phyloP scores from a whole-genome alignment of 1,284 basidiomycete genomes.

The Naganishia liquefaciens region DNA sequence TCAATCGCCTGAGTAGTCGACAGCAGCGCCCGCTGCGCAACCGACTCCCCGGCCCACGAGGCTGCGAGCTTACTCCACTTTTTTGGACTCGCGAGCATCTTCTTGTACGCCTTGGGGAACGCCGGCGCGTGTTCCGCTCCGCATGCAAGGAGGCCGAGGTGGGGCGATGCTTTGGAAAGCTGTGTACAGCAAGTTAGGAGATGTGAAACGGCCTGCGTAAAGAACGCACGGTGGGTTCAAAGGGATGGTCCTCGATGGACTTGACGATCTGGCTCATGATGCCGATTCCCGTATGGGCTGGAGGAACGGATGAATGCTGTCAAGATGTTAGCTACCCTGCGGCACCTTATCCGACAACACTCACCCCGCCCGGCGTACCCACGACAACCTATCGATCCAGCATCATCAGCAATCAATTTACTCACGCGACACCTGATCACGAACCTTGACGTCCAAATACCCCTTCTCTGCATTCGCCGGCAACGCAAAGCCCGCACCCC shows the following conservation, averaged over 20 bases:
- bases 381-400: slow-evolving; percentile 41
- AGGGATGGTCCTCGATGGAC: slow-evolving; percentile 49
- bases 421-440: slow-evolving; percentile 26
- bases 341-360: slow-evolving; percentile 19
- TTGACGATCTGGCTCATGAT: slow-evolving; percentile 50
- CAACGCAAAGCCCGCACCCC: slow-evolving; percentile 48
- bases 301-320: slow-evolving; percentile 51
- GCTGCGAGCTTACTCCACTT: slow-evolving; percentile 54
- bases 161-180: slow-evolving; percentile 50
- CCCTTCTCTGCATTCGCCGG: slow-evolving; percentile 58
- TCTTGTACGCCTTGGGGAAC: slow-evolving; percentile 47
- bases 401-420: slow-evolving; percentile 1
- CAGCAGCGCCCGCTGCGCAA: slow-evolving; percentile 49
- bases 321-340: slow-evolving; percentile 45
- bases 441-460: slow-evolving; percentile 47
- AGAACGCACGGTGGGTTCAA: slow-evolving; percentile 41
- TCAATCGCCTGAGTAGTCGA: slow-evolving; percentile 52
- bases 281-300: slow-evolving; percentile 53
- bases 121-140: slow-evolving; percentile 54
- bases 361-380: slow-evolving; percentile 49
- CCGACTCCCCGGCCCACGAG: slow-evolving; percentile 35
- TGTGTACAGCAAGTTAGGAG: background rate
- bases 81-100: slow-evolving; percentile 46
- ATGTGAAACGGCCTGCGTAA: slow-evolving; percentile 37
- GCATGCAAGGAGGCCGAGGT: slow-evolving; percentile 56